Evolutionary conservation across 257 asterid species (phyloP).

Genomic region (Penstemon davidsonii): DNA sequence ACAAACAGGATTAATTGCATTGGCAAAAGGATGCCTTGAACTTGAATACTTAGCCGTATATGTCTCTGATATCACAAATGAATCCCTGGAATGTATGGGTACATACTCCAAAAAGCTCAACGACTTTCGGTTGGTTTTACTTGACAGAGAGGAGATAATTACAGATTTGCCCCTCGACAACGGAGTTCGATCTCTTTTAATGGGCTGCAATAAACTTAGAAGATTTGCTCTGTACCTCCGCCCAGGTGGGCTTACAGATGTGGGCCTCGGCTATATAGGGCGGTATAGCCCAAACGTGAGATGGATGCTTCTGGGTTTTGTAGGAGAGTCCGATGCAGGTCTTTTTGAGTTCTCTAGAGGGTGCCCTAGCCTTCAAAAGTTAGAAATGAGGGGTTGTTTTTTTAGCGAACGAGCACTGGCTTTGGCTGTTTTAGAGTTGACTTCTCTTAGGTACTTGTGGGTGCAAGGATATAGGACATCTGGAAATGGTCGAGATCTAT

Average conservation of each 20-base stretch:
- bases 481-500: conserved; percentile 47
- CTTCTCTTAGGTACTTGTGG: conserved; percentile 72
- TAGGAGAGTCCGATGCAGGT: conserved; percentile 79
- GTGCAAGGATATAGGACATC: conserved; percentile 78
- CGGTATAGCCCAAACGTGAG: conserved; percentile 63
- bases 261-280: conserved; percentile 75
- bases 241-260: conserved; percentile 71
- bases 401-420: conserved; percentile 81
- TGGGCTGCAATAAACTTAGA: conserved; percentile 62
- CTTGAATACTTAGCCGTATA: conserved; percentile 48
- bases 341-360: conserved; percentile 79
- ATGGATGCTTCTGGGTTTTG: conserved; percentile 91
- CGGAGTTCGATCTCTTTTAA: conserved; percentile 69
- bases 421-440: conserved; percentile 50
- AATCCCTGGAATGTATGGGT: conserved; percentile 64
- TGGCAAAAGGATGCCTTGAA: conserved; percentile 52
- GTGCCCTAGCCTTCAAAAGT: conserved; percentile 72
- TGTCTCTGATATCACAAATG: conserved; percentile 51
- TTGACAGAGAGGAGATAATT: conserved; percentile 60
- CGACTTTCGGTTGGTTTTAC: conserved; percentile 79
- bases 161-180: conserved; percentile 80
- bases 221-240: conserved; percentile 82
- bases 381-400: conserved; percentile 83
- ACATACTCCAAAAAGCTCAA: conserved; percentile 52
- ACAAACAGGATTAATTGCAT: conserved; percentile 47